Conservation (phyloP, 2,329 filamentous ascomycete genomes). For the Monosporascus sp. region DNA sequence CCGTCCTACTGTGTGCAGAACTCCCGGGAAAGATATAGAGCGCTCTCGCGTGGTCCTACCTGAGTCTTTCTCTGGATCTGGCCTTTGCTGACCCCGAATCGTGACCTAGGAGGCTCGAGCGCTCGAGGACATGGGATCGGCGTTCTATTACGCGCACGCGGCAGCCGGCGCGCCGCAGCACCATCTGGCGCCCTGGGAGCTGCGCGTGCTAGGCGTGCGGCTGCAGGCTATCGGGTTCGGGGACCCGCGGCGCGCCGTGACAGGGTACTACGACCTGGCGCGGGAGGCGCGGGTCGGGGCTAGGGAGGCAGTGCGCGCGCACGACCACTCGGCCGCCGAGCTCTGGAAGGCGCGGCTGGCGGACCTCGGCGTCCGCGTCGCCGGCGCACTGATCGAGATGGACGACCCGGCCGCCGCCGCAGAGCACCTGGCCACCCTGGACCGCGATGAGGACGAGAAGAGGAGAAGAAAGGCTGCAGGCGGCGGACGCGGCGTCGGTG, state of each 20-base stretch:
- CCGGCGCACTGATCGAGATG: constrained; percentile 72
- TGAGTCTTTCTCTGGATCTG: too few relatives aligned
- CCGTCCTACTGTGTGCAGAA: too few relatives aligned
- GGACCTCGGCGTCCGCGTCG: constrained; percentile 68
- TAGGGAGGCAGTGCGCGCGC: constrained; percentile 35
- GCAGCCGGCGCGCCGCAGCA: constrained; percentile 32
- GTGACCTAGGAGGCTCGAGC: constrained; percentile 48
- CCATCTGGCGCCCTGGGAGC: constrained; percentile 79
- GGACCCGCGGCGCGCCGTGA: constrained; percentile 77
- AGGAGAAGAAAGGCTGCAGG: too few relatives aligned
- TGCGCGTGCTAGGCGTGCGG: constrained; percentile 76
- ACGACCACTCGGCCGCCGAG: constrained; percentile 49
- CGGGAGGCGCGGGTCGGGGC: constrained; percentile 66
- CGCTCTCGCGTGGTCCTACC: too few relatives aligned
- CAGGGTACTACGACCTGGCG: constrained; percentile 85
- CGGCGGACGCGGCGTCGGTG: constrained; percentile 12
- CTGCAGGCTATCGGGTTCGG: constrained; percentile 82
- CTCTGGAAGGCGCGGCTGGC: constrained; percentile 68
- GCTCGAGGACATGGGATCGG: constrained; percentile 55
- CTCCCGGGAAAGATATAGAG: too few relatives aligned
- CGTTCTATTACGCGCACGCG: constrained; percentile 49
- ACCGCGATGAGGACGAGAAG: constrained; percentile 22
- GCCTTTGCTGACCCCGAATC: too few relatives aligned
- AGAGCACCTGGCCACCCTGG: constrained; percentile 62
- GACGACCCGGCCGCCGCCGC: constrained; percentile 78